phyloP scores from a whole-genome alignment of 2,329 filamentous ascomycete species.

The Tolypocladium album region DNA sequence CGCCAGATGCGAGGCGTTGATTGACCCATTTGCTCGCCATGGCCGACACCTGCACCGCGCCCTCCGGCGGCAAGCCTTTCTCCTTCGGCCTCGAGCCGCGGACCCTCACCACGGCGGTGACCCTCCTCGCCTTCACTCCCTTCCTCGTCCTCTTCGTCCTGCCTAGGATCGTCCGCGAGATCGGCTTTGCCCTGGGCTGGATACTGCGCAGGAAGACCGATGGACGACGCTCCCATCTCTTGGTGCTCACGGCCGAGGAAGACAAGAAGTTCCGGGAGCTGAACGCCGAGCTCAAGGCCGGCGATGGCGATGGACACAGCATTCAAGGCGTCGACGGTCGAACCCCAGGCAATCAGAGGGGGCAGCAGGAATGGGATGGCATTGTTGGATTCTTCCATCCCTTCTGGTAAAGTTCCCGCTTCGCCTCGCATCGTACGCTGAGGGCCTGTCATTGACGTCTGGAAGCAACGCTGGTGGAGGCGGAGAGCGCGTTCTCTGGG shows the following conservation, averaged over 20 bases:
- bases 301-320: slow-evolving; percentile 44
- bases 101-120: slow-evolving; percentile 14
- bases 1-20: background rate
- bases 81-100: slow-evolving; percentile 18
- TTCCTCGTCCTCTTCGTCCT: slow-evolving; percentile 13
- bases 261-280: slow-evolving; percentile 25
- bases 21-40: slow-evolving; percentile 4
- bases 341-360: slow-evolving; percentile 27
- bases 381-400: slow-evolving; percentile 96
- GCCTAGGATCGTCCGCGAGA: slow-evolving; percentile 11
- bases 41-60: slow-evolving; percentile 17
- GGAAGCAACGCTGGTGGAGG: slow-evolving; percentile 86
- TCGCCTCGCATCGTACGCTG: background rate
- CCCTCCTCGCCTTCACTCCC: slow-evolving; percentile 8
- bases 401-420: slow-evolving; percentile 60
- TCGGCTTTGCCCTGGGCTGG: slow-evolving; percentile 44
- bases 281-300: slow-evolving; percentile 36
- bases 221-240: slow-evolving; percentile 47
- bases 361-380: slow-evolving; percentile 59
- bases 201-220: slow-evolving; percentile 53
- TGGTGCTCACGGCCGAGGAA: slow-evolving; percentile 38
- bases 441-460: slow-evolving; percentile 2
- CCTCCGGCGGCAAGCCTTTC: slow-evolving; percentile 13
- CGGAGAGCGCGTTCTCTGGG: slow-evolving; percentile 93
- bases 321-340: slow-evolving; percentile 52